Evolutionary conservation across 352 stramenopile genomes (phyloP), one percentile per base, ranked within the genome.

Genomic region (Globisporangium alternatum): DNA sequence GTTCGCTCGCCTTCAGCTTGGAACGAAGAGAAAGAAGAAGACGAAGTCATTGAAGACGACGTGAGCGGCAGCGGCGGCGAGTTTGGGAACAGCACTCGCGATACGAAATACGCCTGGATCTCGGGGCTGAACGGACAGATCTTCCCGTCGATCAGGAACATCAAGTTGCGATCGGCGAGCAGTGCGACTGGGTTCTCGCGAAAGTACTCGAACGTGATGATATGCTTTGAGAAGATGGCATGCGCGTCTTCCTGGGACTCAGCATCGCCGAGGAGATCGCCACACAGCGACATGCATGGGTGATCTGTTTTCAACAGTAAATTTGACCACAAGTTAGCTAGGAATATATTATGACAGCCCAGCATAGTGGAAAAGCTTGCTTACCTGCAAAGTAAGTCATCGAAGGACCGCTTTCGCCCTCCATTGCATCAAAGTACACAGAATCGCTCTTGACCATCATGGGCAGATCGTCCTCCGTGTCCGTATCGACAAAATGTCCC

Each of bases 371-470:
- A 28, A 17, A n/a, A 13, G 19, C 15, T 28, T n/a, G 21, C 39
- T 22, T 41, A 65, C 49, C 63, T 60, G 56, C 56, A 12, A 59
- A 52, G 12, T 47, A 63, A 60, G 30, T 59, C 35, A 30, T 39
- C 17, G 47, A 25, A 19, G 5, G 65, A 44, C 5, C 35, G 43
- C 22, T 61, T 33, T 78, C 72, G 9, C 69, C 70, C 33, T 92
- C 83, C 25, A 95, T 73, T 0, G 82, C 84, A 60, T 93, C 83
- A 74, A 93, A 95, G 57, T 93, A 95, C 1, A 95, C 67, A 0
- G 82, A 90, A 8, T 76, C 75, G 45, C 71, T 89, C 65, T 93
- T 90, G 37, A 83, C 70, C 75, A 93, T 88, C 35, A 44, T 64
- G 2, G 71, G 77, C 22, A 77, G 35, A 3, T 81, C 67, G 7